Evolutionary conservation across 2,329 filamentous ascomycete genomes (phyloP).

Genomic region (Microcera coccophila): DNA sequence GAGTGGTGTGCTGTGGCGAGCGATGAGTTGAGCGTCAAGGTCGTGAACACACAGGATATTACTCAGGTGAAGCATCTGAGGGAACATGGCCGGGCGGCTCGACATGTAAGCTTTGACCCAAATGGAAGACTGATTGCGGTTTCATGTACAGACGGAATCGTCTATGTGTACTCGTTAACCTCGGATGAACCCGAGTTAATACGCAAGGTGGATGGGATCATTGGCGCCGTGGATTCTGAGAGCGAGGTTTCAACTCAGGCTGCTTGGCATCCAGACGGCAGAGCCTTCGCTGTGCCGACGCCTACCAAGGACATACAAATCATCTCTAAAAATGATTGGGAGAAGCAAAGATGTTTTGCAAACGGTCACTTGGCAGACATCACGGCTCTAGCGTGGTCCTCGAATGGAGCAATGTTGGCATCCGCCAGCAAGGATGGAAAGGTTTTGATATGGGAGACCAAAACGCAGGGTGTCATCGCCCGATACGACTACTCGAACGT

Average conservation of each 20-base stretch:
- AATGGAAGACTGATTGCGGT: slow-evolving; percentile 71
- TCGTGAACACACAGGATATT: slow-evolving; percentile 80
- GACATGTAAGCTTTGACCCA: slow-evolving; percentile 85
- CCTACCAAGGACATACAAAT: slow-evolving; percentile 79
- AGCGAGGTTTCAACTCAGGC: slow-evolving; percentile 67
- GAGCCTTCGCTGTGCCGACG: slow-evolving; percentile 83
- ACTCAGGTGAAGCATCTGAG: slow-evolving; percentile 71
- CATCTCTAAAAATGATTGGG: slow-evolving; percentile 85
- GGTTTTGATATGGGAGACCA: slow-evolving; percentile 82
- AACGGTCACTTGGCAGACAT: slow-evolving; percentile 80
- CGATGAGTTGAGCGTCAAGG: slow-evolving; percentile 87
- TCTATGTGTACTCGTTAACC: slow-evolving; percentile 85
- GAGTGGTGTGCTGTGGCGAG: slow-evolving; percentile 94
- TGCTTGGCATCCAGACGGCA: slow-evolving; percentile 91
- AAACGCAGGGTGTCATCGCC: slow-evolving; percentile 76
- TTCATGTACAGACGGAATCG: slow-evolving; percentile 80
- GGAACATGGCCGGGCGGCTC: slow-evolving; percentile 82
- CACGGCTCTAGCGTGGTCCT: slow-evolving; percentile 86
- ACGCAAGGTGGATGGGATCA: slow-evolving; percentile 79
- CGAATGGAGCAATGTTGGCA: slow-evolving; percentile 84
- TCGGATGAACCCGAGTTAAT: slow-evolving; percentile 76
- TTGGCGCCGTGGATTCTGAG: slow-evolving; percentile 72
- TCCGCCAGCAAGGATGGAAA: slow-evolving; percentile 65
- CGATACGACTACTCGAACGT: slow-evolving; percentile 79
- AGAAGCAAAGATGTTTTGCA: slow-evolving; percentile 74